Conservation (phyloP, 495 filamentous ascomycete genomes). For the Penicillium lividum region DNA sequence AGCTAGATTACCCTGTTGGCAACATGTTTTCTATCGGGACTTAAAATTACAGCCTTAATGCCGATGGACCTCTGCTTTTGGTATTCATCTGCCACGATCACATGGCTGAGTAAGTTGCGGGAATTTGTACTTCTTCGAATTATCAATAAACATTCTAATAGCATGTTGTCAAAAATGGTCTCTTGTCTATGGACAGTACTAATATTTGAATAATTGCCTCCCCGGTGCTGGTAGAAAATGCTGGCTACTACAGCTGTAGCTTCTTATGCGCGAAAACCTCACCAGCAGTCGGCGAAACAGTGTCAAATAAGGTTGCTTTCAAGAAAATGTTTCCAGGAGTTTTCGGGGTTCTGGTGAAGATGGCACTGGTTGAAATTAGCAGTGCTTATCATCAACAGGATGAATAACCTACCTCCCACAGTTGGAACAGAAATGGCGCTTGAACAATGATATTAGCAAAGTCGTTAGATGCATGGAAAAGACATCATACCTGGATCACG, state of each 20-base stretch:
- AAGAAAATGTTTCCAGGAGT: conserved; percentile 25
- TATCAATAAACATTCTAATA: no score
- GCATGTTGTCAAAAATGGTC: no score
- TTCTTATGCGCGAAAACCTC: conserved; percentile 24
- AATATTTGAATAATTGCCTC: no score
- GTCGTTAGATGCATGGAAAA: background rate
- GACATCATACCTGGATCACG: background rate
- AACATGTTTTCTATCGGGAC: background rate
- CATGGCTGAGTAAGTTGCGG: no score
- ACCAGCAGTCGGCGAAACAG: conserved; percentile 10
- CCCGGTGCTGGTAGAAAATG: no score
- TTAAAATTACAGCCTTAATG: background rate
- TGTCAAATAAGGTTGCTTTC: conserved; percentile 31
- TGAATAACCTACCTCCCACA: conserved; percentile 30
- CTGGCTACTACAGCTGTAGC: background rate
- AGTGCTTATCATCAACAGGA: background rate
- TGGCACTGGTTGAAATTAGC: conserved; percentile 14
- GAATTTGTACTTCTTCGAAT: no score
- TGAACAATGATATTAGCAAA: background rate
- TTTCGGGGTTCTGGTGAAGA: conserved; percentile 20
- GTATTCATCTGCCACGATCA: background rate
- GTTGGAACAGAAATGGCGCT: conserved; percentile 33
- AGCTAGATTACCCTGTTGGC: background rate
- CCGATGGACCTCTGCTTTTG: background rate
- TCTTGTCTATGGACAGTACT: no score